Conservation (phyloP, 1,284 basidiomycete species). For the Athelia psychrophila region DNA sequence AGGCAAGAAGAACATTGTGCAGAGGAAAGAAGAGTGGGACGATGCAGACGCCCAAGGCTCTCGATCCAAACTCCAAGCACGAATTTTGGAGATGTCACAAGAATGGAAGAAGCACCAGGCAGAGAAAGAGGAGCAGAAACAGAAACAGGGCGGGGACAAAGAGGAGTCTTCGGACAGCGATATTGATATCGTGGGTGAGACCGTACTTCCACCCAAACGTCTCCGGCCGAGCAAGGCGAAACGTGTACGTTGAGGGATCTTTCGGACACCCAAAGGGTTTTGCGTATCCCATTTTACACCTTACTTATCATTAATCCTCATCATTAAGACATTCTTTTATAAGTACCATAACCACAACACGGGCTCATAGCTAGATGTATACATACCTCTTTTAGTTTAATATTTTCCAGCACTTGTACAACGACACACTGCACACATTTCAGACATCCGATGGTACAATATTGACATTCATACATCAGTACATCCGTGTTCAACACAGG, state of each 20-base stretch:
- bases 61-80: slow-evolving; percentile 31
- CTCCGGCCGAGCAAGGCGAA: not conserved
- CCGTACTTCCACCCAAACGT: not conserved
- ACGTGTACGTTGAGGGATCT: not conserved
- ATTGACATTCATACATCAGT: too few species aligned
- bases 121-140: slow-evolving; percentile 30
- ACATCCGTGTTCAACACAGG: too few species aligned
- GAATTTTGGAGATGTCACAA: slow-evolving; percentile 35
- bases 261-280: not conserved
- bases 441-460: too few species aligned
- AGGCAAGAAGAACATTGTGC: slow-evolving; percentile 30
- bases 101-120: slow-evolving; percentile 38
- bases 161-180: slow-evolving; percentile 46
- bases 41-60: slow-evolving; percentile 27
- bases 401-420: too few species aligned
- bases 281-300: too few species aligned
- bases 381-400: too few species aligned
- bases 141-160: slow-evolving; percentile 20
- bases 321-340: too few species aligned
- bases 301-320: too few species aligned
- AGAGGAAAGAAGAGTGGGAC: slow-evolving; percentile 49
- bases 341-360: too few species aligned
- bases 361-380: too few species aligned
- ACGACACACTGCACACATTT: too few species aligned
- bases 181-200: slow-evolving; percentile 37